phyloP scores from a whole-genome alignment of 176 grass and related monocot genomes.

The Rhynchospora breviuscula region DNA sequence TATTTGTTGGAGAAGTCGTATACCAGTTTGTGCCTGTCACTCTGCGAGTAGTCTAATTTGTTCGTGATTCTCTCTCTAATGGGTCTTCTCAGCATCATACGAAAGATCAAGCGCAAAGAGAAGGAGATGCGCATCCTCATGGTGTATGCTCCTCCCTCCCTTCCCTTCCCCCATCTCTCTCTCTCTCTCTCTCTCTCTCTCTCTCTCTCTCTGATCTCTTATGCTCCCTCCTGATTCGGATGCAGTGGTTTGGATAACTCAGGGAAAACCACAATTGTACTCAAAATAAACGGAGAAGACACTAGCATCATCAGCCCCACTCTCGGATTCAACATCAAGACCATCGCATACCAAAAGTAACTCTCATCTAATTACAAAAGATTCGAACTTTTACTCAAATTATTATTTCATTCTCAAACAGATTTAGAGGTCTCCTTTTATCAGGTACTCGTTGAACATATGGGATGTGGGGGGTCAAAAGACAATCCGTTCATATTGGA shows the following conservation, averaged over 20 bases:
- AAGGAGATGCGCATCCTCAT: conserved; percentile 98
- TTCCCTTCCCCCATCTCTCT: background rate
- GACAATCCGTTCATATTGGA: conserved; percentile 86
- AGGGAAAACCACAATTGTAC: conserved; percentile 79
- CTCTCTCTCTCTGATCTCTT: background rate
- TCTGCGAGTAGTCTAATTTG: background rate
- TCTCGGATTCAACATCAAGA: conserved; percentile 93
- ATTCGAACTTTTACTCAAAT: background rate
- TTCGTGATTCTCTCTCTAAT: conserved; percentile 18
- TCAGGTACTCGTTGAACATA: conserved; percentile 75
- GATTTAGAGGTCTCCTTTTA: conserved; percentile 9
- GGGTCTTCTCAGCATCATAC: conserved; percentile 84
- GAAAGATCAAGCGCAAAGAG: conserved; percentile 86
- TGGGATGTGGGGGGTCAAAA: conserved; percentile 97
- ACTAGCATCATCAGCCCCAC: conserved; percentile 89
- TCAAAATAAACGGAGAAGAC: conserved; percentile 89
- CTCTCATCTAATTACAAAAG: background rate
- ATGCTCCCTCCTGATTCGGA: conserved; percentile 5
- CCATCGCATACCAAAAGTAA: conserved; percentile 85
- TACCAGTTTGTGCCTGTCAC: too few relatives aligned
- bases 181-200: background rate
- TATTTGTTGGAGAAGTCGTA: too few relatives aligned
- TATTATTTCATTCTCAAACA: background rate
- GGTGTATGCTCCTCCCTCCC: conserved; percentile 46
- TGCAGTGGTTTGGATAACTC: conserved; percentile 77